Evolutionary conservation across 179 eudicot genomes (phyloP), one percentile per base, ranked within the genome.

Genomic region (Actinidia arguta): DNA sequence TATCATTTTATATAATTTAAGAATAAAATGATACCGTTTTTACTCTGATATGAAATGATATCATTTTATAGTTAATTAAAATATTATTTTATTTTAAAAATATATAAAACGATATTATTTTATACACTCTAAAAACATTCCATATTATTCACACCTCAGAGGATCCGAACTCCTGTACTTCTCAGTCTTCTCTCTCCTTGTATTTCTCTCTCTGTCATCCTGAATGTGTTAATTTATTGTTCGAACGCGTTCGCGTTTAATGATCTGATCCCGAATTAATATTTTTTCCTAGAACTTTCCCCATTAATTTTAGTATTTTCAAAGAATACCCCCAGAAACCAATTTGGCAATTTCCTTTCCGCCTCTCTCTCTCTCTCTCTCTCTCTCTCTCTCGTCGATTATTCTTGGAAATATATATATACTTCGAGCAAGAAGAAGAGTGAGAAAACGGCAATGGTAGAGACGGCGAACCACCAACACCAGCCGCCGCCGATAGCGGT

Each of bases 391-490:
- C 70, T 5, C 11, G 22, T 75, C 62, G 66, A 18, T 54, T 39
- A 22, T 73, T 55, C 24, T 54, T 24, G 64, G 66, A 9, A 39
- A 17, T 39, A 18, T 39, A 3, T 55, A 9, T 2, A 63, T 6
- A 22, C 47, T 20, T 18, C 36, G 22, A 25, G 66, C 13, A 54
- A 75, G 66, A 54, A 36, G 61, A 24, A 13, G 61, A 56, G 70
- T n/a, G 27, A 61, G 58, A 18, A 14, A 12, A 14, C 0, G 8
- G 71, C 44, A 47, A 55, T 94, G 98, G 98, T 63, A 9, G 97
- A 93, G 76, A 87, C 89, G 8, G 89, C 56, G 8, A 81, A 90
- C 81, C 93, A 93, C 82, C 87, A 89, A 82, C 92, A 87, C 72
- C 86, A 50, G 72, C 83, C 86, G 27, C 89, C 91, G 80, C 90